These are phyloP conservation scores for Helichrysum umbraculigerum DNA, from an alignment of 129 eudicot species.

Conservation along the genomic window DNA sequence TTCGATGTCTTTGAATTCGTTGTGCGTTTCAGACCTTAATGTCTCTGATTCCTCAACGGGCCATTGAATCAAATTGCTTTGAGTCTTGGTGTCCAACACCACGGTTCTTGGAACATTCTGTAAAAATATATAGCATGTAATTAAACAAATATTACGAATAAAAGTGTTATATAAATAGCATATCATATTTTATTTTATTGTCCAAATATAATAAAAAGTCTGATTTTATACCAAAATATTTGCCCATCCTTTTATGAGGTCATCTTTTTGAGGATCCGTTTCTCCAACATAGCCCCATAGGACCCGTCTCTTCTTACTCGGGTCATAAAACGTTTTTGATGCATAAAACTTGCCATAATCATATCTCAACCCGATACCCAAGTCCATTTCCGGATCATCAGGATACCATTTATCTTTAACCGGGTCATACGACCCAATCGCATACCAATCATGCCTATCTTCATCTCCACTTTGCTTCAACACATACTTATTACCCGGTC, in stretches of 20 bases:
- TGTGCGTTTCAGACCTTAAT: conserved; percentile 23
- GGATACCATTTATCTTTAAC: no score
- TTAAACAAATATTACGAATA: no score
- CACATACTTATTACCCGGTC: conserved; percentile 64
- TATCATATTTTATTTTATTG: no score
- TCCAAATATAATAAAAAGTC: neutral
- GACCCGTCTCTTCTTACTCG: conserved; percentile 52
- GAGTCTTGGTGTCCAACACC: conserved; percentile 42
- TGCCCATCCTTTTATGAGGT: conserved; percentile 66
- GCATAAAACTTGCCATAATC: conserved; percentile 81
- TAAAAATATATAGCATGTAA: neutral
- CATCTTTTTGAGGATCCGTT: conserved; percentile 47
- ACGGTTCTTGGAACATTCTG: conserved; percentile 54
- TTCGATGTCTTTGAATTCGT: conserved; percentile 19
- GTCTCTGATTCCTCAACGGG: conserved; percentile 48
- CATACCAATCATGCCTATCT: no score
- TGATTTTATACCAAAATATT: conserved; percentile 2
- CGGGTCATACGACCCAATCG: no score
- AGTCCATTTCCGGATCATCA: conserved; percentile 35
- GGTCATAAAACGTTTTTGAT: conserved; percentile 75
- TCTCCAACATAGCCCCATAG: conserved; percentile 80
- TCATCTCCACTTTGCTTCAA: neutral
- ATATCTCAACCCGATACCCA: conserved; percentile 71
- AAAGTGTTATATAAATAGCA: no score
- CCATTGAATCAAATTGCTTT: conserved; percentile 50